These are phyloP conservation scores for Exophiala calicioides DNA, from an alignment of 2,329 filamentous ascomycete genomes.

Conservation along the genomic window DNA sequence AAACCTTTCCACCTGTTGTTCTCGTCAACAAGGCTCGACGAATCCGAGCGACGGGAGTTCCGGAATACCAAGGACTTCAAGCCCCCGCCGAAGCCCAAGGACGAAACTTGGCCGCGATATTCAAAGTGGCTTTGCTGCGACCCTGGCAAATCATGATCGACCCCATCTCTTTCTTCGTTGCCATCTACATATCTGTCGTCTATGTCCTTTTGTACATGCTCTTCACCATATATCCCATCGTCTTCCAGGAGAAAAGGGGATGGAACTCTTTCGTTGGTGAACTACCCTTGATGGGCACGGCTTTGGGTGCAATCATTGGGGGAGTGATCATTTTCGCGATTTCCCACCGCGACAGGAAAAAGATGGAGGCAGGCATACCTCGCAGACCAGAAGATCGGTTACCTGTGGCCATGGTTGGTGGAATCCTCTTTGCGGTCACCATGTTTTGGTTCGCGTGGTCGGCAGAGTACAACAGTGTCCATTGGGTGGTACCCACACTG, in stretches of 20 bases:
- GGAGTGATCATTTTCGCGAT: conserved; percentile 32
- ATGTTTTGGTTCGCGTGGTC: conserved; percentile 66
- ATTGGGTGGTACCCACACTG: conserved; percentile 51
- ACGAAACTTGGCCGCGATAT: conserved; percentile 47
- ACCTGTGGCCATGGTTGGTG: conserved; percentile 52
- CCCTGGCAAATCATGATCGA: conserved; percentile 53
- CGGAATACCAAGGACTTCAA: conserved; percentile 55
- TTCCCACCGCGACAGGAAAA: conserved; percentile 21
- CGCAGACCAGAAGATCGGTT: conserved; percentile 45
- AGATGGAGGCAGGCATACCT: conserved; percentile 21
- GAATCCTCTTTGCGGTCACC: conserved; percentile 56
- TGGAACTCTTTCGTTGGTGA: conserved; percentile 51
- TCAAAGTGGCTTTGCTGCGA: conserved; percentile 53
- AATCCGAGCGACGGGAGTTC: conserved; percentile 51
- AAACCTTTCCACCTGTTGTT: conserved; percentile 56
- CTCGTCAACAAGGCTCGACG: conserved; percentile 57
- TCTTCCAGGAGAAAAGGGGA: conserved; percentile 49
- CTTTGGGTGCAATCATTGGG: conserved; percentile 52
- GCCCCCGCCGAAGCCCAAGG: conserved; percentile 52
- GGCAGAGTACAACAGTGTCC: conserved; percentile 46
- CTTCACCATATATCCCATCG: conserved; percentile 59
- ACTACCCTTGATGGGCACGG: conserved; percentile 54
- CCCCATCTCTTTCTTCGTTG: conserved; percentile 52
- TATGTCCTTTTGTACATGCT: conserved; percentile 60
- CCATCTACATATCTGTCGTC: conserved; percentile 51